Conservation (phyloP, 306 rosid species). For the Cucurbita ficifolia region DNA sequence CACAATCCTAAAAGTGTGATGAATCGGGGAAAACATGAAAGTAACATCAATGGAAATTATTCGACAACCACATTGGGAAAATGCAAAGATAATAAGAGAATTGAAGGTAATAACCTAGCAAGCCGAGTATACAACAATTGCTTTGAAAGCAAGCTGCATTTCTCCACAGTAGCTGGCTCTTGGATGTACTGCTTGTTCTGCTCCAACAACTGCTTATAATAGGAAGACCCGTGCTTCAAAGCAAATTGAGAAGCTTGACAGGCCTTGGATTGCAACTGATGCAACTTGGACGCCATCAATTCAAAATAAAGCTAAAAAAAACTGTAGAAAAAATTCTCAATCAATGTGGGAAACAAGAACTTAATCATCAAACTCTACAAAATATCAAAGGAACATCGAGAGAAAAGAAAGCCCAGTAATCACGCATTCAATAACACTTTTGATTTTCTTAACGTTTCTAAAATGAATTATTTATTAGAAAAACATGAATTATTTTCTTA, state of each 20-base stretch:
- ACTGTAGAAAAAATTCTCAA: neutral
- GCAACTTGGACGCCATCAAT: conserved; percentile 65
- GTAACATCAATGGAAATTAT: neutral
- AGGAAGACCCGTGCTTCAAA: conserved; percentile 42
- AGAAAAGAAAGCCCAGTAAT: neutral
- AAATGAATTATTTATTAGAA: neutral
- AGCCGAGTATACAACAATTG: conserved; percentile 84
- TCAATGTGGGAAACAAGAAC: neutral
- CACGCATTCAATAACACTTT: neutral
- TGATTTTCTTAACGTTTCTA: neutral
- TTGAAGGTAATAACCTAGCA: conserved; percentile 49
- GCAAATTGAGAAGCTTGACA: conserved; percentile 56
- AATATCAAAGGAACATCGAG: neutral
- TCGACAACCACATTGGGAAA: neutral
- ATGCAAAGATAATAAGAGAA: neutral
- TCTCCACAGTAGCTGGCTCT: conserved; percentile 76
- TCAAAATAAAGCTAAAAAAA: neutral
- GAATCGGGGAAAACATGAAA: neutral
- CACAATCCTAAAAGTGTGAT: neutral
- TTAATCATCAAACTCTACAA: neutral
- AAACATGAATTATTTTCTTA: neutral
- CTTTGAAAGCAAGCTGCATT: conserved; percentile 57
- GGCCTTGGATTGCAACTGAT: conserved; percentile 65
- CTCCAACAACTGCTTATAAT: conserved; percentile 73
- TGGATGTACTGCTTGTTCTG: conserved; percentile 82